Percentiles rank a stretch among this genome's conserved stretches.
Evolutionary conservation across 2,329 filamentous ascomycete genomes (phyloP).

Genomic region (Talaromyces albobiverticillius): DNA sequence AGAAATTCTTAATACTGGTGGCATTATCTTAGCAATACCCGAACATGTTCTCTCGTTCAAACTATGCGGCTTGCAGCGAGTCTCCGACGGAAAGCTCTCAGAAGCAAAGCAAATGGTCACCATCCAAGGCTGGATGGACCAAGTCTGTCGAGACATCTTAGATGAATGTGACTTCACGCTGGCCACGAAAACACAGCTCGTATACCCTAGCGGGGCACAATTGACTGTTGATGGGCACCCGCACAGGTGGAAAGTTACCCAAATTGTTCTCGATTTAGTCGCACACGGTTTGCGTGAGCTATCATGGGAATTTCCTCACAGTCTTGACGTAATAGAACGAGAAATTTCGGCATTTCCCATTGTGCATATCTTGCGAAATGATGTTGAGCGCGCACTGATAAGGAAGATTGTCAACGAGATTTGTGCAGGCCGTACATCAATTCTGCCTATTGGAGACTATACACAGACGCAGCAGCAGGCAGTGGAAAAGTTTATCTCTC

Average conservation of each 20-base stretch:
- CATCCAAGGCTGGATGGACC: constrained; percentile 51
- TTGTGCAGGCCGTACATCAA: neutral
- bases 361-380: neutral
- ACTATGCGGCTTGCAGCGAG: constrained; percentile 59
- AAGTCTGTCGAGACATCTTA: constrained; percentile 56
- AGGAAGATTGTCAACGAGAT: neutral
- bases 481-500: neutral
- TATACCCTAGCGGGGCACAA: constrained; percentile 55
- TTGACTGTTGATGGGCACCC: constrained; percentile 53
- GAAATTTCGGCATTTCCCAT: constrained; percentile 3
- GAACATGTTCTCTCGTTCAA: constrained; percentile 65
- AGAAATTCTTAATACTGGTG: constrained; percentile 42
- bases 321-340: constrained; percentile 3
- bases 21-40: constrained; percentile 59
- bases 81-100: constrained; percentile 46
- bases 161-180: constrained; percentile 63
- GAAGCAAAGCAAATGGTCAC: constrained; percentile 50
- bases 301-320: neutral
- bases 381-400: neutral
- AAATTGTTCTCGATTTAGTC: constrained; percentile 43
- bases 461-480: neutral
- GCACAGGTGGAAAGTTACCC: constrained; percentile 48
- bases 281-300: constrained; percentile 15
- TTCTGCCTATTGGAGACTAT: neutral
- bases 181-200: constrained; percentile 54